Base-by-base conservation (phyloP, 805 yeast genomes). In the Candida mattraensis region DNA sequence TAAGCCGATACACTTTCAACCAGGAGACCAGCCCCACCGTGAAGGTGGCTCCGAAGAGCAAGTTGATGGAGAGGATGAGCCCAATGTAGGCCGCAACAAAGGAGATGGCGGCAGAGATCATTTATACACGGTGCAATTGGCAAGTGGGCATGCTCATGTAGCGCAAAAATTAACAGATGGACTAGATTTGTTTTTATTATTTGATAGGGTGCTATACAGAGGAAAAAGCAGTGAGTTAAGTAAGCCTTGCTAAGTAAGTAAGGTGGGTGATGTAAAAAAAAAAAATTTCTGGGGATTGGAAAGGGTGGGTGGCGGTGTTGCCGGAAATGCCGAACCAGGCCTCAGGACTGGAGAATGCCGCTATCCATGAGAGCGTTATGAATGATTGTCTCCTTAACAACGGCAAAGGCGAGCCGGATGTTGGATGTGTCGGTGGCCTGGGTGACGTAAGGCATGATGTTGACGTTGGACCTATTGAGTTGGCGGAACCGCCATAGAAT, bases 381-480 rank as follows among this genome's bases (percentile, higher is more conserved):
- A 50, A 75, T 64, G 27, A 75, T 72, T 2, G 81, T 74, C 48
- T 75, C 80, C 53, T 70, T 72, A 17, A 75, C 78, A 10, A 78
- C 79, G 7, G 80, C 79, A 55, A 75, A 72, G 5, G 88, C 96
- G 51, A 87, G 65, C 53, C 83, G 79, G 44, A 89, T 87, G 60
- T 88, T 88, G 18, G 87, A 79, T 5, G 96, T 88, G 58, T 88
- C 96, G 0, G 96, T 88, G 0, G 96, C 96, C 61, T 88, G 96
- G 3, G 97, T 88, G 16, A 88, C 84, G 60, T 88, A 95, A 9
- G 96, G 96, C 52, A 84, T 85, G 21, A 89, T 76, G 42, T 81
- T 83, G 44, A 87, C 67, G 14, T 87, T 87, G 1, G 93, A 80
- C 47, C 94, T 71, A 57, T 88, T 89, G 30, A 86, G 77, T 58